Evolutionary conservation across 2,329 filamentous ascomycete species (phyloP).

Genomic region (Fusarium pilosicola): DNA sequence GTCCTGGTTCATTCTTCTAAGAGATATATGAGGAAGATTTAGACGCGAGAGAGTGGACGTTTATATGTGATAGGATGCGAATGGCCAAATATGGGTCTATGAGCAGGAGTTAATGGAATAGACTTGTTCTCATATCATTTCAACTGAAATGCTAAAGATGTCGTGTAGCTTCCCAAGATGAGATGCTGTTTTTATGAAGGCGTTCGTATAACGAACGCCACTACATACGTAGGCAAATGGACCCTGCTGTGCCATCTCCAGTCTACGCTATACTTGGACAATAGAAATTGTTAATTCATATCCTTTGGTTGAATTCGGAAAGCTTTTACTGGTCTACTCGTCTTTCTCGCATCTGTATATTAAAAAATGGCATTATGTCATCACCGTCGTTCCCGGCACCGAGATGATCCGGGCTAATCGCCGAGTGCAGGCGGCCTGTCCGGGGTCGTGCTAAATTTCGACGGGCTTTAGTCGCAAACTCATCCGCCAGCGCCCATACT

Average conservation of each 20-base stretch:
- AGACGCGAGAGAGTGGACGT: conserved; percentile 11
- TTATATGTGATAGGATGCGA: conserved; percentile 9
- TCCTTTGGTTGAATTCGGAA: background rate
- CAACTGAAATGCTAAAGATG: background rate
- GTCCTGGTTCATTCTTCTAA: conserved; percentile 7
- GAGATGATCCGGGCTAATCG: conserved; percentile 46
- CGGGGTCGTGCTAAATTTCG: conserved; percentile 42
- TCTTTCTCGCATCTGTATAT: background rate
- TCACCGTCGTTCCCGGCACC: conserved; percentile 32
- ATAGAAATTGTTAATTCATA: background rate
- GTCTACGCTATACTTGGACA: background rate
- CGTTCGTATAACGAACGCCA: background rate
- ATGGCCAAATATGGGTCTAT: background rate
- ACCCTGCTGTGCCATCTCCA: background rate
- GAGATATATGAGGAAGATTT: conserved; percentile 10
- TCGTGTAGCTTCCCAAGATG: background rate
- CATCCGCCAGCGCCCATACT: conserved; percentile 15
- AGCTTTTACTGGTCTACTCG: background rate
- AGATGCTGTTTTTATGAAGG: background rate
- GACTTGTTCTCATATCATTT: conserved; percentile 1
- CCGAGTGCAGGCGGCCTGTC: conserved; percentile 41
- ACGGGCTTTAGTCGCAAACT: conserved; percentile 39
- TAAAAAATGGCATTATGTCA: conserved; percentile 35
- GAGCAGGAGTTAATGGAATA: conserved; percentile 30
- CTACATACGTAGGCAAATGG: background rate